Base-by-base conservation (phyloP, 805 yeast genomes). In the Gaillardinia entomophila region DNA sequence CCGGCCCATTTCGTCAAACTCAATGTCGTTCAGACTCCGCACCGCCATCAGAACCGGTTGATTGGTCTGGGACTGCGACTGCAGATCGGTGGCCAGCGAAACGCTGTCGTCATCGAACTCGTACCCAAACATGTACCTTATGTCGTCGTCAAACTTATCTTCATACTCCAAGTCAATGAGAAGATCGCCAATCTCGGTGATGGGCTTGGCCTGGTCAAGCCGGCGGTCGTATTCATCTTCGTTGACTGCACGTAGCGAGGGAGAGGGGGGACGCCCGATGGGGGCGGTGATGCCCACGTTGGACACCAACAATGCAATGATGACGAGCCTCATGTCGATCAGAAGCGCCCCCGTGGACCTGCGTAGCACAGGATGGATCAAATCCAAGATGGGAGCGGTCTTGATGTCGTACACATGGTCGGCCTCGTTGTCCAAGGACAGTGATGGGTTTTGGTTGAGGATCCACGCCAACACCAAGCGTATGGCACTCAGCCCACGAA, bases 71-170 rank as follows among this genome's bases (percentile, higher is more conserved):
- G n/a, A n/a, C 5, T 4, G 25, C 13, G 25, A 23, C 11, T 4
- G 13, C 13, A n/a, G 5, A 23, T 23, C 25, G 10, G 13, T n/a
- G 13, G 11, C 25, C n/a, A n/a, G n/a, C n/a, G n/a, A n/a, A n/a
- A n/a, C n/a, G 38, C 43, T 43, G 12, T 45, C 55, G 11, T 36
- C 45, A 13, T 46, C 45, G 33, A 57, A 69, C 42, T 76, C 82
- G 42, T 66, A 69, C 28, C 76, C 81, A 46, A 75, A 76, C 46
- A 78, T 74, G 43, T 78, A 78, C 34, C 69, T 57, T 17, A 71
- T 71, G 54, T 81, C 88, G 42, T 79, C 87, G 51, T 81, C 89
- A 41, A 75, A 77, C 33, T 75, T 61, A 50, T 81, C 89, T 34
- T 77, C 77, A 30, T 66, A 64, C 39, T 75, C 82, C 34, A 78